Evolutionary conservation across 768 basidiomycete genomes (phyloP), one percentile per base, ranked within the genome.

Genomic region (Lactarius deliciosus): DNA sequence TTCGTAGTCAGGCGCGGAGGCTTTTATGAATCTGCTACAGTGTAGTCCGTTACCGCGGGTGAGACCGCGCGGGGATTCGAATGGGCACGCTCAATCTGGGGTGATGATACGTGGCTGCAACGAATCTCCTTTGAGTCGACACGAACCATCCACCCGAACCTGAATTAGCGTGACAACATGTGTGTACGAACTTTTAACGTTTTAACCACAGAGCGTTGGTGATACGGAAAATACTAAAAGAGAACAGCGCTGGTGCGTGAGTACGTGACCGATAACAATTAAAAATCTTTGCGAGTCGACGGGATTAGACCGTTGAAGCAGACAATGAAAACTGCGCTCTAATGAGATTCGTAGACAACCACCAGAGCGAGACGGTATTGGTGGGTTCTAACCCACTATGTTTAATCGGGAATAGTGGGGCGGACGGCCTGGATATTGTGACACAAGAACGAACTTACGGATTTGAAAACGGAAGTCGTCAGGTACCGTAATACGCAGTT

Each of bases 1-100:
- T 40, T 64, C 63, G 55, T 69, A 66, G 60, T 57, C 59, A 43
- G 8, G 45, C 56, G 62, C 60, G 64, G 65, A 65, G 70, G 73
- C 73, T 64, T 40, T 69, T 65, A 56, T 45, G 65, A 58, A 57
- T 50, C 18, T 55, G 22, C 22, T 36, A n/a, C 15, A 28, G 15
- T n/a, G n/a, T 15, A 40, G 30, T 28, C 45, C n/a, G 28, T 56
- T 40, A 34, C 32, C 43, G n/a, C 59, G 40, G 53, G 38, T 20
- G 56, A 22, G 38, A 8, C 45, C 43, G 47, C 28, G 47, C 38
- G 47, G n/a, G 28, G 56, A 22, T 30, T 62, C n/a, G 10, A 55
- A 22, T 56, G 55, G 54, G 28, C 36, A n/a, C 32, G 38, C 36
- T 36, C 54, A 28, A 32, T 63, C 50, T 7, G n/a, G 16, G 38